phyloP scores from a whole-genome alignment of 2,329 filamentous ascomycete species.

The Colletotrichum sp. region DNA sequence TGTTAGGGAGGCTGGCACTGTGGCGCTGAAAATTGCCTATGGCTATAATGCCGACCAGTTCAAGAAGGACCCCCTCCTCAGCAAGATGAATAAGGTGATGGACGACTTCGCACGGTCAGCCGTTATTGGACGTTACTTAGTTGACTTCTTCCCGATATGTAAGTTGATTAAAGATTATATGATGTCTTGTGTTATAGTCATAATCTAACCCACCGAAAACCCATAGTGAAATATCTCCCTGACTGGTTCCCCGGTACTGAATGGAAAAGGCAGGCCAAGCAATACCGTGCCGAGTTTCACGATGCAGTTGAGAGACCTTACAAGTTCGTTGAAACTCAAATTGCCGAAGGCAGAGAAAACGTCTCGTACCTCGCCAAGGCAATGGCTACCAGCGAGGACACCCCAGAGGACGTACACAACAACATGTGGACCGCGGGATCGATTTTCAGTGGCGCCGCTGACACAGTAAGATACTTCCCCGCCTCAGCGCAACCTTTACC shows the following conservation, averaged over 20 bases:
- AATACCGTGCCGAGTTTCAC: not conserved
- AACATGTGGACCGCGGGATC: conserved; percentile 13
- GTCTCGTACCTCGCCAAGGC: not conserved
- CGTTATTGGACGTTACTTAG: conserved; percentile 6
- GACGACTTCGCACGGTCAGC: conserved; percentile 12
- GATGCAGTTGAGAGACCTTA: conserved; percentile 10
- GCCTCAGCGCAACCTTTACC: too few relatives aligned
- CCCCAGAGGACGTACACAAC: not conserved
- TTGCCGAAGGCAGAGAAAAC: not conserved
- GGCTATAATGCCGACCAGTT: conserved; percentile 16
- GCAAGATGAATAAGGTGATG: conserved; percentile 2
- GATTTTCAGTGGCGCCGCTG: conserved; percentile 13
- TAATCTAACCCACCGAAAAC: not conserved
- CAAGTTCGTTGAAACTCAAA: conserved; percentile 26
- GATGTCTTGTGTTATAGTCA: not conserved
- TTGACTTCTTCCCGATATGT: conserved; percentile 16
- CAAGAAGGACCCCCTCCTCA: conserved; percentile 10
- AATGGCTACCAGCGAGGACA: not conserved
- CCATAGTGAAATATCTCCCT: conserved; percentile 27
- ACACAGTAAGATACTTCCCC: not conserved
- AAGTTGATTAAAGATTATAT: not conserved
- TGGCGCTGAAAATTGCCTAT: conserved; percentile 18
- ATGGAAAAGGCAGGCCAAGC: conserved; percentile 7
- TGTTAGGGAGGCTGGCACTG: not conserved
- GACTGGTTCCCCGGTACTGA: conserved; percentile 17